phyloP scores from a whole-genome alignment of 495 filamentous ascomycete species.

The Penicillium alfredii region DNA sequence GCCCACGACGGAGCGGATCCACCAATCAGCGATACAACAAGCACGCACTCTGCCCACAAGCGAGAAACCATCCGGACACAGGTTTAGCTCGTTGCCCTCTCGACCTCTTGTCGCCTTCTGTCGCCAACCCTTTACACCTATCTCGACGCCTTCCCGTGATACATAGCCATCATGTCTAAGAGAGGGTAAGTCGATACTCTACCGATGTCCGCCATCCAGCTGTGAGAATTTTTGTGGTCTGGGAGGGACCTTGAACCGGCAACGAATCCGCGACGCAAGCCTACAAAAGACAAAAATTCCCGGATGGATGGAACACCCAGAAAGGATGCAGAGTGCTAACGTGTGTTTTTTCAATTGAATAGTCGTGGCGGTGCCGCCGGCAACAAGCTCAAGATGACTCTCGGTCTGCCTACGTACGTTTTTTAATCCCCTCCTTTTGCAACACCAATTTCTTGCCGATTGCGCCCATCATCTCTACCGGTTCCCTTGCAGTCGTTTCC shows the following conservation, averaged over 20 bases:
- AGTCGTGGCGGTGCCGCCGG: constrained; percentile 87
- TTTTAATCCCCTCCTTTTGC: constrained; percentile 12
- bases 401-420: constrained; percentile 98
- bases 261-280: constrained; percentile 8
- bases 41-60: constrained; percentile 43
- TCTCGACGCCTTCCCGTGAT: constrained; percentile 39
- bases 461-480: constrained; percentile 8
- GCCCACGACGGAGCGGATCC: constrained; percentile 2
- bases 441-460: constrained; percentile 11
- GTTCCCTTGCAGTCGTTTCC: constrained; percentile 11
- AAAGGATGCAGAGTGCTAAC: too few relatives aligned
- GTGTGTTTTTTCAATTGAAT: constrained; percentile 19
- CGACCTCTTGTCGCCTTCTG: constrained; percentile 30
- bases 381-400: constrained; percentile 99
- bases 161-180: constrained; percentile 52
- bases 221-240: too few relatives aligned
- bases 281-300: constrained; percentile 1
- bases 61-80: constrained; percentile 36
- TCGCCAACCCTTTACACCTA: constrained; percentile 38
- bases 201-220: too few relatives aligned
- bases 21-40: constrained; percentile 34
- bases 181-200: constrained; percentile 42
- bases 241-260: too few relatives aligned
- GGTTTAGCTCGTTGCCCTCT: constrained; percentile 27
- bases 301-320: constrained; percentile 8